phyloP scores from a whole-genome alignment of 2,329 filamentous ascomycete genomes.

The Thielaviopsis ethacetica region DNA sequence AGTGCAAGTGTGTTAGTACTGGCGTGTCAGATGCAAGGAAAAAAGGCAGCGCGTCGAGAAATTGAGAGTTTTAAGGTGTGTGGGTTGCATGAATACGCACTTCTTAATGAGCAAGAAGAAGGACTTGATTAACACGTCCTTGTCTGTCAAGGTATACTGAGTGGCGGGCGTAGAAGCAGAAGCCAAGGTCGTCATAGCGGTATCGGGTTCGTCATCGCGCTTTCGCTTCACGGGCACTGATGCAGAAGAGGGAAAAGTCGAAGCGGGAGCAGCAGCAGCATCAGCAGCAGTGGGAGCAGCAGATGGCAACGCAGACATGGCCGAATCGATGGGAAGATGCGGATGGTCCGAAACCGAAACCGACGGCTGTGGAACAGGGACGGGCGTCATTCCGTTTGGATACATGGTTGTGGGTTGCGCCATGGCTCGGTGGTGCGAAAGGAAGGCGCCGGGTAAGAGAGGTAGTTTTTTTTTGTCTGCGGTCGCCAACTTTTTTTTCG shows the following conservation, averaged over 20 bases:
- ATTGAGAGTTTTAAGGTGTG: constrained; percentile 7
- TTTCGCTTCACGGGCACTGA: constrained; percentile 37
- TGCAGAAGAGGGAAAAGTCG: constrained; percentile 14
- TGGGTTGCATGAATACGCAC: constrained; percentile 17
- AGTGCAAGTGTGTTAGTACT: not conserved
- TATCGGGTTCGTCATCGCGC: constrained; percentile 33
- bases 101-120: constrained; percentile 23
- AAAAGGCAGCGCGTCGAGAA: not conserved
- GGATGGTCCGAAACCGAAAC: not conserved
- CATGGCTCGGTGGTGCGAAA: constrained; percentile 17
- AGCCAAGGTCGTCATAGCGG: constrained; percentile 18
- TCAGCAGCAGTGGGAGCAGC: constrained; percentile 5
- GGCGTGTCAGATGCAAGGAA: not conserved
- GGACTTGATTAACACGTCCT: constrained; percentile 23
- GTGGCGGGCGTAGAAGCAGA: constrained; percentile 5
- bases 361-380: constrained; percentile 7
- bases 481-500: not conserved
- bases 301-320: constrained; percentile 9
- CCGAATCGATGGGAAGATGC: constrained; percentile 10
- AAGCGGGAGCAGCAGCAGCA: constrained; percentile 15
- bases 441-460: not conserved
- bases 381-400: constrained; percentile 22
- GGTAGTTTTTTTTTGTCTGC: not conserved
- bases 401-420: constrained; percentile 25
- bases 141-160: constrained; percentile 10